Evolutionary conservation across 2,329 filamentous ascomycete species (phyloP).

Genomic region (Basipetospora chlamydospora): DNA sequence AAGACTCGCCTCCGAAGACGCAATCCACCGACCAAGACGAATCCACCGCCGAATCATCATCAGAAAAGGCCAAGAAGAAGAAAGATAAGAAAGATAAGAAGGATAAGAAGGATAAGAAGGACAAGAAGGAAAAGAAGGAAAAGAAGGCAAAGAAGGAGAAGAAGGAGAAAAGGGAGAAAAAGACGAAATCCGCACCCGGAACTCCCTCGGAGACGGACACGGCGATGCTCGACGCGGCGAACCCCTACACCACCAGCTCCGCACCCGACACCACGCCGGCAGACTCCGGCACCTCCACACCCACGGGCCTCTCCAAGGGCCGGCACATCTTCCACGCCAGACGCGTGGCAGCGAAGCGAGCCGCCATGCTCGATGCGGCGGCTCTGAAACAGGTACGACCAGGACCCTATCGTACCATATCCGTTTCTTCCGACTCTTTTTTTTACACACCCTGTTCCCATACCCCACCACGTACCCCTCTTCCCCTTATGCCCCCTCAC

Average conservation of each 20-base stretch:
- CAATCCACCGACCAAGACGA: background rate
- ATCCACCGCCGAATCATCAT: background rate
- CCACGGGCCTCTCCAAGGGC: background rate
- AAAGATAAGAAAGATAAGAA: constrained; percentile 3
- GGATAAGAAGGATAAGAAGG: constrained; percentile 3
- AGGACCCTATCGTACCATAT: background rate
- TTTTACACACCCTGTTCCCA: no score
- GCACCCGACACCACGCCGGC: background rate
- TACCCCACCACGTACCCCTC: no score
- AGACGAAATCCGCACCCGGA: constrained; percentile 3
- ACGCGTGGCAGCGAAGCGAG: constrained; percentile 1
- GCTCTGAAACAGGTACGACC: constrained; percentile 4
- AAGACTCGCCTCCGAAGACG: background rate
- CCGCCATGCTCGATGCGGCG: constrained; percentile 3
- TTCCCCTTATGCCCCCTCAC: no score
- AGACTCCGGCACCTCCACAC: constrained; percentile 1
- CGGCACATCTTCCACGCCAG: constrained; percentile 3
- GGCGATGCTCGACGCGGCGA: no score
- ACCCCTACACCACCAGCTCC: background rate
- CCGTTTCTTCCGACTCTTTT: no score
- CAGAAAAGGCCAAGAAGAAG: background rate
- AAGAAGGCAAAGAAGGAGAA: constrained; percentile 5
- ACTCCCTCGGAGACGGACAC: no score
- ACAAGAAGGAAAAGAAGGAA: constrained; percentile 3
- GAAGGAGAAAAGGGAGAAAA: constrained; percentile 6